Conservation (phyloP, 768 basidiomycete genomes). For the Podaxis sp. region DNA sequence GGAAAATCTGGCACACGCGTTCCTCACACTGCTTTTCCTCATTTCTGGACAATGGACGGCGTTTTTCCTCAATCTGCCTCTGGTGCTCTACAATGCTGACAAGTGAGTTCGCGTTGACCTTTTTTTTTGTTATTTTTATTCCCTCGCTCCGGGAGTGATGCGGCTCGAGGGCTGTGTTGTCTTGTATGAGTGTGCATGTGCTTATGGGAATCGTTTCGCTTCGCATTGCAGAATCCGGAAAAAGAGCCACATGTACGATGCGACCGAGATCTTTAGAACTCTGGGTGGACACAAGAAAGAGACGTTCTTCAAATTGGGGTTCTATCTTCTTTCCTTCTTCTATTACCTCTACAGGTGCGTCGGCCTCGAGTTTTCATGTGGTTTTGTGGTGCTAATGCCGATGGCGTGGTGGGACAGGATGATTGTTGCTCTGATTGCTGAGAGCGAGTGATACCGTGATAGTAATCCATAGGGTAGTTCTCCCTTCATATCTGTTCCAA, state of each 20-base stretch:
- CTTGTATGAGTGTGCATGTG: not conserved
- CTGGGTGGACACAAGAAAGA: constrained; percentile 94
- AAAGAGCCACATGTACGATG: constrained; percentile 98
- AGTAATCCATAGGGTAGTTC: not conserved
- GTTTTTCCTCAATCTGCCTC: constrained; percentile 85
- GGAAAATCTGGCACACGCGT: constrained; percentile 93
- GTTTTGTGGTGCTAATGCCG: not conserved
- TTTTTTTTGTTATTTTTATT: constrained; percentile 10
- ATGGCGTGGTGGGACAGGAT: constrained; percentile 46
- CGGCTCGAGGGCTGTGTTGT: too few species aligned
- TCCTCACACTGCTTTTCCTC: constrained; percentile 90
- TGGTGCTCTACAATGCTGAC: constrained; percentile 89
- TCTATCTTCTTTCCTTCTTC: constrained; percentile 90
- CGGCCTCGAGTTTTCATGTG: not conserved
- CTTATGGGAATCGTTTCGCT: not conserved
- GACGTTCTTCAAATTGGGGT: constrained; percentile 92
- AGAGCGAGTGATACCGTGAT: constrained; percentile 51
- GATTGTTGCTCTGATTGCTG: constrained; percentile 85
- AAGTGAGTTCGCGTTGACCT: constrained; percentile 59
- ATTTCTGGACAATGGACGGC: constrained; percentile 94
- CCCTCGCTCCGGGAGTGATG: not conserved
- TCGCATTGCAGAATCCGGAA: constrained; percentile 67
- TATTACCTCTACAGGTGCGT: constrained; percentile 88
- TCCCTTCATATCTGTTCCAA: constrained; percentile 7
- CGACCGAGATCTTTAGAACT: constrained; percentile 98